Base-by-base conservation (phyloP, 169 alveolate species). In the Condylostoma magnum region DNA sequence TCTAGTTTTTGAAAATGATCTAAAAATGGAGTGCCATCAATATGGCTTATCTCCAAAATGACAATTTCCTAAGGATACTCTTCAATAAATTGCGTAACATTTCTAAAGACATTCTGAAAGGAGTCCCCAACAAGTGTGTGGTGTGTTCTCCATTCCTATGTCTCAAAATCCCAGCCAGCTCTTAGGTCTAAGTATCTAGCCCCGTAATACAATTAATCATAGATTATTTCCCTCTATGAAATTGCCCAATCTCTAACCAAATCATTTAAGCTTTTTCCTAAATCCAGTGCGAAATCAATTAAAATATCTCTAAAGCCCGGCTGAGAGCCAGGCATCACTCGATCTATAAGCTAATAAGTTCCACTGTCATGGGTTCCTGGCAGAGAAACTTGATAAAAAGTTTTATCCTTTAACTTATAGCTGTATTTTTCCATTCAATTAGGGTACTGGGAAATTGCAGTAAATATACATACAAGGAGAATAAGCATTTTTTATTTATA, bases 301-400 rank as follows among this genome's bases (percentile, higher is more conserved):
- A n/a, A n/a, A n/a, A n/a, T n/a, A n/a, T 30, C 51, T 41, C 65
- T 27, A 53, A 53, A 31, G 8, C 18, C 47, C 20, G 50, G 2
- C 18, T 27, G 33, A 12, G 18, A 28, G 47, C 69, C 69, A n/a
- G 69, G 69, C 28, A 57, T 37, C 5, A n/a, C 53, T 22, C 18
- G 28, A 20, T 18, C 25, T 4, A 51, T 57, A n/a, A 57, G 55
- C 66, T 36, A 18, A n/a, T 57, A 57, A 27, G 69, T 33, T 0
- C 69, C 69, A 57, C 69, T 57, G 55, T 57, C 50, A 15, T 57
- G 69, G 15, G 69, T 57, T 15, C 69, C 69, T 37, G 69, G 69
- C 10, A 57, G 47, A n/a, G 69, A 34, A 15, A 57, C 18, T 20
- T 57, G 20, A 34, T 57, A 18, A 18, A 57, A 31, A n/a, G 69